A percentile compares a stretch with the other conserved stretches of the same genome.
These are phyloP conservation scores for Plantago ovata DNA, from an alignment of 257 asterid species.

Conservation along the genomic window DNA sequence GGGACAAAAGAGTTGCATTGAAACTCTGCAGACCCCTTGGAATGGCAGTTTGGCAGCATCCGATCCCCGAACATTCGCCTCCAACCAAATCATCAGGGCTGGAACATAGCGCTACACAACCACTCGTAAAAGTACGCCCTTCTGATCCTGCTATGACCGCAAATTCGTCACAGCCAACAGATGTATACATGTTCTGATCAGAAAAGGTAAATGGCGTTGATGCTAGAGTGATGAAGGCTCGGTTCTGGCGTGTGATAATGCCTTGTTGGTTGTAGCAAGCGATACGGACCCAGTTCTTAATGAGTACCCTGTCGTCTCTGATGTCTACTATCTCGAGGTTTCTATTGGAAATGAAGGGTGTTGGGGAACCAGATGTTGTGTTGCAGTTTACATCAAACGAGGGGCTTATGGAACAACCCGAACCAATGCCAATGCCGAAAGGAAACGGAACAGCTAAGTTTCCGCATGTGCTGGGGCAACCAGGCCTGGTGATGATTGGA, in stretches of 20 bases:
- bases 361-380: conserved; percentile 26
- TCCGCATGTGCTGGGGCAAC: conserved; percentile 43
- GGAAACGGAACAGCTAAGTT: conserved; percentile 46
- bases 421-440: conserved; percentile 32
- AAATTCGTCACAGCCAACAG: conserved; percentile 42
- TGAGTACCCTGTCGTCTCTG: conserved; percentile 3
- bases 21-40: conserved; percentile 46
- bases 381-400: conserved; percentile 41
- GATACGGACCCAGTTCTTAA: conserved; percentile 18
- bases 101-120: conserved; percentile 31
- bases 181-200: conserved; percentile 25
- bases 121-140: conserved; percentile 30
- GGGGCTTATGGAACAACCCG: conserved; percentile 29
- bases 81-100: conserved; percentile 23
- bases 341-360: conserved; percentile 6
- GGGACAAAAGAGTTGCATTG: not conserved
- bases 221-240: not conserved
- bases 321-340: conserved; percentile 23
- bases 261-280: conserved; percentile 24
- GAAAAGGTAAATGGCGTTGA: conserved; percentile 25
- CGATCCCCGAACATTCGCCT: conserved; percentile 43
- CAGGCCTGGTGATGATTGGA: conserved; percentile 23
- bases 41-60: conserved; percentile 50
- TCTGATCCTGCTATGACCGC: conserved; percentile 15
- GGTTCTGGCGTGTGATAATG: not conserved